Percentiles rank a stretch among this genome's conserved stretches.
Evolutionary conservation across 805 yeast genomes (phyloP).

Genomic region (Martiniozyma abietophila): DNA sequence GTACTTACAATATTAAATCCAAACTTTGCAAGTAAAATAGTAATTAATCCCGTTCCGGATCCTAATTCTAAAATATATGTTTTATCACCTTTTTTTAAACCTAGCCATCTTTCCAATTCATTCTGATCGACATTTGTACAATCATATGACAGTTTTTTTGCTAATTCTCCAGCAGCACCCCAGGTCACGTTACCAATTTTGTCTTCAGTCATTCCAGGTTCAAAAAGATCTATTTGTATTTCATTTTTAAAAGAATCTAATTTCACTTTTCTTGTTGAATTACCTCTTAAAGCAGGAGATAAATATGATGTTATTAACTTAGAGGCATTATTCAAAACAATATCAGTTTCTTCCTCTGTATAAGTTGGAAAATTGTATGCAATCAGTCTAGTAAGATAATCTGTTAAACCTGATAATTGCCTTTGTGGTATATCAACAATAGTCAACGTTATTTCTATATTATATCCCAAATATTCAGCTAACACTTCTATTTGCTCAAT

Average conservation of each 20-base stretch:
- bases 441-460: conserved; percentile 1
- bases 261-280: conserved; percentile 49
- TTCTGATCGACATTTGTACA: conserved; percentile 8
- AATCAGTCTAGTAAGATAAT: conserved; percentile 40
- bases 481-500: not conserved
- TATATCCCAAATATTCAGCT: conserved; percentile 1
- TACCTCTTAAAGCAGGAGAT: conserved; percentile 79
- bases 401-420: conserved; percentile 28
- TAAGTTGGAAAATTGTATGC: conserved; percentile 44
- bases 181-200: conserved; percentile 89
- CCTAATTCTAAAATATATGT: conserved; percentile 67
- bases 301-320: conserved; percentile 67
- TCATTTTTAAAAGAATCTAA: conserved; percentile 30
- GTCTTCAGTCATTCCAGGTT: conserved; percentile 83
- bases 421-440: conserved; percentile 3
- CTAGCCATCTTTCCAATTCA: not conserved
- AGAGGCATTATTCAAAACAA: conserved; percentile 48
- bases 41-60: conserved; percentile 89
- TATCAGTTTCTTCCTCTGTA: conserved; percentile 26
- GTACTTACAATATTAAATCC: conserved; percentile 51
- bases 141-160: conserved; percentile 39
- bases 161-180: conserved; percentile 80
- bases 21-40: conserved; percentile 53
- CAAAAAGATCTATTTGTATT: conserved; percentile 37
- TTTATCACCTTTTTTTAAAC: conserved; percentile 4